These are phyloP conservation scores for Pisolithus sp. DNA, from an alignment of 768 basidiomycete species.

Conservation along the genomic window DNA sequence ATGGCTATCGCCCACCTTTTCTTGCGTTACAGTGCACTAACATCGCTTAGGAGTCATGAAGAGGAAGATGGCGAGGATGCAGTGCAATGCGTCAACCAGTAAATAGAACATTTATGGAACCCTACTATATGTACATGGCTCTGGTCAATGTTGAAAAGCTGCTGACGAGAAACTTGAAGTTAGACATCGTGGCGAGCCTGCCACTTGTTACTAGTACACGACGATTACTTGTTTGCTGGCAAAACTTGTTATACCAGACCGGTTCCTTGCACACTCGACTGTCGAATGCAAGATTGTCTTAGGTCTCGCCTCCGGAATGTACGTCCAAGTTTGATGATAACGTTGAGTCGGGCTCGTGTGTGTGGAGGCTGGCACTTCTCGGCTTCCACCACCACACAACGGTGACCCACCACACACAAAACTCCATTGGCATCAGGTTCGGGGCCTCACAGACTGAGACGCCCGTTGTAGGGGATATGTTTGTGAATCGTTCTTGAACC, in stretches of 20 bases:
- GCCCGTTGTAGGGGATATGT: constrained; percentile 25
- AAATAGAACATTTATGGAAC: constrained; percentile 1
- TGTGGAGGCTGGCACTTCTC: constrained; percentile 11
- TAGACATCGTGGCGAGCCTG: too few relatives aligned
- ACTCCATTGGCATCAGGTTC: constrained; percentile 17
- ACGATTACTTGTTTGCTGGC: too few relatives aligned
- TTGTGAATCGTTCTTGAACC: constrained; percentile 21
- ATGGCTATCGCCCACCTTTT: constrained; percentile 26
- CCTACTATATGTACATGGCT: too few relatives aligned
- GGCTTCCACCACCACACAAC: constrained; percentile 18
- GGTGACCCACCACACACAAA: constrained; percentile 26
- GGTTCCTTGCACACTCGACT: neutral
- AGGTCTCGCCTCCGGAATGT: constrained; percentile 11
- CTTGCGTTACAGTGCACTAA: constrained; percentile 22
- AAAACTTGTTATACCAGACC: neutral
- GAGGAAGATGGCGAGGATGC: constrained; percentile 21
- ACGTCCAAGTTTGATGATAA: constrained; percentile 18
- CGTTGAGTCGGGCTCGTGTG: constrained; percentile 23
- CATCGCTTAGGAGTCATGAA: constrained; percentile 16
- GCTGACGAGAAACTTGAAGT: neutral
- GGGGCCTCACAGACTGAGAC: constrained; percentile 19
- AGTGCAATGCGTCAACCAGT: constrained; percentile 25
- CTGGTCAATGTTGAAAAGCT: neutral
- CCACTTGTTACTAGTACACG: too few relatives aligned
- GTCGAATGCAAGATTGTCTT: constrained; percentile 3